Base-by-base conservation (phyloP, 2,329 filamentous ascomycete genomes). In the Pseudogymnoascus sp. region DNA sequence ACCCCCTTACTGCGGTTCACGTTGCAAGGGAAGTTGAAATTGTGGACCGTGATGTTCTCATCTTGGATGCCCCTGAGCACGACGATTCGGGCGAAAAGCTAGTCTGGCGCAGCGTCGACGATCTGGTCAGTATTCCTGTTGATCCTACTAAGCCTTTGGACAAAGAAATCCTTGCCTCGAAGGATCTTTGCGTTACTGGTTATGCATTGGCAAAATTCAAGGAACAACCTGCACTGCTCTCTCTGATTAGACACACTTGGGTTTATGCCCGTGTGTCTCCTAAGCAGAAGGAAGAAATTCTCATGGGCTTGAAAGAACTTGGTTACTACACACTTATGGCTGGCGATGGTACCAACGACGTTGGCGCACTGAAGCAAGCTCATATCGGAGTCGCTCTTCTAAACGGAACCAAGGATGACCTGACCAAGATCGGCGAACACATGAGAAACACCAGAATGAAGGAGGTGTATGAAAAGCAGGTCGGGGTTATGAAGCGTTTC, bases 261-360 rank as follows among this genome's bases (percentile, higher is more conserved):
- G 94, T 99, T 3, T 99, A 99, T 71, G 94, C 94, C 65, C 90
- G 94, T 69, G 94, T 99, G 8, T 99, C 94, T 1, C 94, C 94
- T 7, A 96, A 96, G 79, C 94, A 99, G 70, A 99, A 99, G 77
- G 94, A 99, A 74, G 92, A 97, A 59, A 97, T 99, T 69, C 80
- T 99, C n/a, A 82, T 96, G 19, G 94, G 94, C 35, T 83, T 97
- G 63, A 96, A 96, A 76, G 92, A 96, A 69, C 89, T 90, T 76
- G 94, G 94, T 57, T 99, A 99, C 77, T 96, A 94, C 63, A 99
- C 94, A 28, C 82, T 99, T 63, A 99, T 99, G 94, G 95, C 92
- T 68, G 94, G 94, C 74, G 94, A 99, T 70, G 94, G 94, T 64
- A 99, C 94, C 60, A 99, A 99, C 73, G 94, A 99, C 70, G 94